Evolutionary conservation across 805 yeast species (phyloP).

Genomic region (Wickerhamomyces ciferrii): DNA sequence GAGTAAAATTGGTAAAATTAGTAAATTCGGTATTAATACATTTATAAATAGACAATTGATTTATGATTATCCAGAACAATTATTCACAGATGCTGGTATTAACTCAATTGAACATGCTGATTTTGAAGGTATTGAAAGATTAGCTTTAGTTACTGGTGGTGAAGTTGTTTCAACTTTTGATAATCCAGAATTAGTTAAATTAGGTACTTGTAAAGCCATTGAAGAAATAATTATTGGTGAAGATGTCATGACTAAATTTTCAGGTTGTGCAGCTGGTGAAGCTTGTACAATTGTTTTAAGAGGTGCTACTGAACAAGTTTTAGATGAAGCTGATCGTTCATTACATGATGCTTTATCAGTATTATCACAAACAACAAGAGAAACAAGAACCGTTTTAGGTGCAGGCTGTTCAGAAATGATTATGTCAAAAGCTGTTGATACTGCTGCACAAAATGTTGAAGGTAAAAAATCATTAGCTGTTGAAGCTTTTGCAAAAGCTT

Average conservation of each 20-base stretch:
- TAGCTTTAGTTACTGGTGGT: constrained; percentile 96
- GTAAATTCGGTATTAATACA: constrained; percentile 79
- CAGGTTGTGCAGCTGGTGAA: constrained; percentile 94
- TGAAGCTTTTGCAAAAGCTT: constrained; percentile 89
- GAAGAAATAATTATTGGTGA: constrained; percentile 95
- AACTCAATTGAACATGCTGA: constrained; percentile 97
- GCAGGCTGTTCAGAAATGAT: constrained; percentile 88
- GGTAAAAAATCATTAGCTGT: constrained; percentile 94
- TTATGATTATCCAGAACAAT: constrained; percentile 96
- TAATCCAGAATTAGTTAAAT: constrained; percentile 75
- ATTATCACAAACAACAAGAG: constrained; percentile 88
- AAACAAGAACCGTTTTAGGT: constrained; percentile 82
- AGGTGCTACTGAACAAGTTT: constrained; percentile 95
- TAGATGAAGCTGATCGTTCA: constrained; percentile 96
- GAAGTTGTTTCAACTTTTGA: constrained; percentile 97
- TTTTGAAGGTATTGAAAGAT: constrained; percentile 94
- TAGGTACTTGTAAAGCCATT: constrained; percentile 84
- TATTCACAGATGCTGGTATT: constrained; percentile 81
- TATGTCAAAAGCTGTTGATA: constrained; percentile 97
- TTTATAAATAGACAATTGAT: constrained; percentile 95
- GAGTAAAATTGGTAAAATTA: constrained; percentile 80
- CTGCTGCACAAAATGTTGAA: constrained; percentile 87
- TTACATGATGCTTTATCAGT: constrained; percentile 96
- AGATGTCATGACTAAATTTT: constrained; percentile 80
- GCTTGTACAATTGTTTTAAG: constrained; percentile 95